Base-by-base conservation (phyloP, 257 asterid species). In the Avicennia marina region DNA sequence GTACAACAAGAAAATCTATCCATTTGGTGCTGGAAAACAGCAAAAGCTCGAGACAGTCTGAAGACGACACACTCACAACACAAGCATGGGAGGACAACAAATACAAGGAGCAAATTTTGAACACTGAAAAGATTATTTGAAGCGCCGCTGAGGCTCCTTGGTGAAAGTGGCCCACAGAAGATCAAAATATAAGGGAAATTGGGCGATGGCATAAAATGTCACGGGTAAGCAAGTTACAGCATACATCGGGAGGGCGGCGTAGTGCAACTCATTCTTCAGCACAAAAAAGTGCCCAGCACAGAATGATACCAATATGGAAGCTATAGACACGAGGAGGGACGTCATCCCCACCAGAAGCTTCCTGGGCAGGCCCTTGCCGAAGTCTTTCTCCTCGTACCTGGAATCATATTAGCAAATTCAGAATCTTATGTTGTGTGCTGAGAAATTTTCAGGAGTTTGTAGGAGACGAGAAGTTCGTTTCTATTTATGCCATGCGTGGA, bases 271-370 rank as follows among this genome's bases (percentile, higher is more conserved):
- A 1, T 72, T 59, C 5, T 32, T 61, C 26, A 82, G 65, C 53
- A 69, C 52, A 47, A 82, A 82, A 53, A 64, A 76, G 38, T 82
- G 84, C 4, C 81, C 90, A 0, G 87, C 82, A 20, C 84, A 74
- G 71, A 79, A 82, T 0, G 90, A 71, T 17, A 77, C 9, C 51
- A 82, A 26, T 45, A 82, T 72, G 1, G 90, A 68, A 2, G 81
- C 78, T 20, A 82, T 72, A 0, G 87, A 76, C 11, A 78, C 52
- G 74, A 82, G 74, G 24, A 79, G 77, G 4, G 82, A 72, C n/a
- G 73, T 48, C 16, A 79, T 59, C 43, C 82, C 90, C 9, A 74
- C 19, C 2, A 82, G 43, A 60, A 82, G 64, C 62, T 64, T 79
- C 42, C 69, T 32, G 1, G 90, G 87, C 45, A 82, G 48, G 11